Evolutionary conservation across 108 stramenopile genomes (phyloP), one percentile per base, ranked within the genome.

Genomic region (Cyclotella baltica): DNA sequence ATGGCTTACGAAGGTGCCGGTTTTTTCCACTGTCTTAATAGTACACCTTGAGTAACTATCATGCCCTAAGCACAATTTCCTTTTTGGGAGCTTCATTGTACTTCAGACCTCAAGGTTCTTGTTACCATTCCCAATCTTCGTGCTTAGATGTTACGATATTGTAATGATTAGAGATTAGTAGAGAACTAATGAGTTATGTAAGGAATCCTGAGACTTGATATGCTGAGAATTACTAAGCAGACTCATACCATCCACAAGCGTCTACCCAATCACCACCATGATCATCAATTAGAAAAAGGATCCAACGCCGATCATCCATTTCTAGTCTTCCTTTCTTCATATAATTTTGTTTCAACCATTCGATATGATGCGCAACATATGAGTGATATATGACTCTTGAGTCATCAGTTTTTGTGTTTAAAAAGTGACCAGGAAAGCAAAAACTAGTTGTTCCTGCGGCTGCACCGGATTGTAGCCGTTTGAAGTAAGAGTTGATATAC

Each of bases 401-500:
- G 33, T 65, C 63, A 43, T 51, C 33, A 50, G 37, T 0, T 33
- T 27, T 61, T 30, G 46, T 52, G 23, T 19, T 34, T 25, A 58
- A 30, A 30, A 75, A 82, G 52, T 80, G 74, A 40, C 83, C 83
- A 61, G 78, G 78, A 55, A 69, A 76, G 19, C 64, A 74, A 66
- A 77, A 81, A 28, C 34, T 0, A 29, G 20, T 28, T 0, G 20
- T 20, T 46, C n/a, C 23, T 15, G 10, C 18, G 40, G 25, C 20
- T 18, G 64, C 46, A 57, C 15, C 13, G 18, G 0, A 2, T 16
- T 61, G 55, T 16, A 38, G 6, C 48, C 65, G 36, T 48, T 67
- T 66, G 37, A 93, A 93, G 29, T 36, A 62, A 13, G 87, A 67
- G 25, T 87, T 79, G 8, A 94, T 75, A 67, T 90, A 94, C 88